Evolutionary conservation across 148 eudicot genomes (phyloP).

Genomic region (Chenopodium suecicum): DNA sequence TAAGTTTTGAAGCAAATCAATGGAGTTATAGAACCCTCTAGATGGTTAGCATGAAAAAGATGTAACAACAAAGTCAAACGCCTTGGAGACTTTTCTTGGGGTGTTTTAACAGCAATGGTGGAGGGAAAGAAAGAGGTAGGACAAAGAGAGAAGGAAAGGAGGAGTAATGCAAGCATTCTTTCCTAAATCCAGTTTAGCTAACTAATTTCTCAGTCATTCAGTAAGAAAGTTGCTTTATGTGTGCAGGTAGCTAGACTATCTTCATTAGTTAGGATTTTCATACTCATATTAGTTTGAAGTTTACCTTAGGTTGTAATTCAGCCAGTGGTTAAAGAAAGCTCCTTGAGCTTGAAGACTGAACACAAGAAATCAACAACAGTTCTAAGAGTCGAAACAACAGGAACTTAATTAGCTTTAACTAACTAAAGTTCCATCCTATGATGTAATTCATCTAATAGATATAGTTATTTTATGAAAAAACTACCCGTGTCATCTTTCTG

Average conservation of each 20-base stretch:
- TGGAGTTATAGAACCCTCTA: too few species aligned
- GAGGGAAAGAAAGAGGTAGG: too few species aligned
- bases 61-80: too few species aligned
- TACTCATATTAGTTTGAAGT: too few species aligned
- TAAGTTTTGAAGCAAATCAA: too few species aligned
- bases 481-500: not conserved
- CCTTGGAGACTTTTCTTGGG: too few species aligned
- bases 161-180: too few species aligned
- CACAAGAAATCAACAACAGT: not conserved
- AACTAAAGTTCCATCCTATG: not conserved
- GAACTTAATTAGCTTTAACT: not conserved
- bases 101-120: not conserved
- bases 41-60: too few species aligned
- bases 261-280: not conserved
- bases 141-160: too few species aligned
- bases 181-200: too few species aligned
- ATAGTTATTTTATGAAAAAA: not conserved
- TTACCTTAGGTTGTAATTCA: not conserved
- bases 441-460: not conserved
- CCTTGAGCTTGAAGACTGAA: not conserved
- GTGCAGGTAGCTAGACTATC: not conserved
- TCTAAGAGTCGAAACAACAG: not conserved
- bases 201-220: too few species aligned
- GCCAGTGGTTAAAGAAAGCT: not conserved
- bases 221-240: too few species aligned